Evolutionary conservation across 2,329 filamentous ascomycete species (phyloP).

Genomic region (Clarireedia monteithiana): DNA sequence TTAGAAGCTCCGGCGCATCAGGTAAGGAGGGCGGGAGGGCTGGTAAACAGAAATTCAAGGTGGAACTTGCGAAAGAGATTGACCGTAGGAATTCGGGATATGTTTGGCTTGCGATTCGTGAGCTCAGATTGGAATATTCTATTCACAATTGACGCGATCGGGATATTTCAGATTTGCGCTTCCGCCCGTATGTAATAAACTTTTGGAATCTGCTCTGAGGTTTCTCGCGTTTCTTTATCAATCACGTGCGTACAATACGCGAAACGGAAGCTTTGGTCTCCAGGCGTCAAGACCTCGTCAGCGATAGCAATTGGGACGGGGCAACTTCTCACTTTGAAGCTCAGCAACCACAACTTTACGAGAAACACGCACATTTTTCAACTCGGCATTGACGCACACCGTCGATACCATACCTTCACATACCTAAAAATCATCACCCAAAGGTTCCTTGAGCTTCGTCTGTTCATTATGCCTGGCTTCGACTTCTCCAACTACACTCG

Average conservation of each 20-base stretch:
- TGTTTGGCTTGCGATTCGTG: neutral
- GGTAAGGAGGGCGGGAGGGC: slow-evolving; percentile 11
- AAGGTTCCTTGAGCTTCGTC: slow-evolving; percentile 15
- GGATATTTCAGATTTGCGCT: neutral
- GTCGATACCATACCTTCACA: neutral
- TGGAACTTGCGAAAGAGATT: neutral
- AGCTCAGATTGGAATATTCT: neutral
- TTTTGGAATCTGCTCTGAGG: neutral
- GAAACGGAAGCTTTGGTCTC: slow-evolving; percentile 3
- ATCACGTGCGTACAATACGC: slow-evolving; percentile 6
- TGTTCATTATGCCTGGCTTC: slow-evolving; percentile 78
- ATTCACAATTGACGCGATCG: neutral
- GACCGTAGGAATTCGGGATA: neutral
- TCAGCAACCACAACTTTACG: neutral
- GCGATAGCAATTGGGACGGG: slow-evolving; percentile 7
- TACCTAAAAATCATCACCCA: neutral
- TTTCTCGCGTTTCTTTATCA: neutral
- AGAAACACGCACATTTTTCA: too few relatives aligned
- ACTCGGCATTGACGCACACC: neutral
- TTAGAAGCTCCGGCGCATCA: slow-evolving; percentile 23
- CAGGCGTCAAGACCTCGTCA: slow-evolving; percentile 11
- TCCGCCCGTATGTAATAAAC: neutral
- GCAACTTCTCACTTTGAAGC: slow-evolving; percentile 1
- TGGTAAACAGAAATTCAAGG: neutral
- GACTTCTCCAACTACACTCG: slow-evolving; percentile 99